phyloP scores from a whole-genome alignment of 208 protist species.

The Vickermania ingenoplastis region DNA sequence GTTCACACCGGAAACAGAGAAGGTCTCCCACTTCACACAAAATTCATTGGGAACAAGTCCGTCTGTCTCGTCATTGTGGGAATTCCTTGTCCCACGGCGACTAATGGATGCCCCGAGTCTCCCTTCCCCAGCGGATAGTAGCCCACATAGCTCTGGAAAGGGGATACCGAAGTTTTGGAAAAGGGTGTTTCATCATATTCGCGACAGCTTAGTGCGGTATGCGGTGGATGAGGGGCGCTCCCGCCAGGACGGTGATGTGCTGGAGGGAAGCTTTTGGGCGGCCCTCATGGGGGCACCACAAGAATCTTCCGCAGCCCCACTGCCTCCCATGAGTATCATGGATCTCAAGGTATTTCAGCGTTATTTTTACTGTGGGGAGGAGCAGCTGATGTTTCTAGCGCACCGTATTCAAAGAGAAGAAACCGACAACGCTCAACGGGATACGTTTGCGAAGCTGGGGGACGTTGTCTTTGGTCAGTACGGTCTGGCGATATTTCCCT shows the following conservation, averaged over 20 bases:
- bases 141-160: too few species aligned
- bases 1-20: neutral
- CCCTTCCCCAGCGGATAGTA: neutral
- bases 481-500: slow-evolving; percentile 17
- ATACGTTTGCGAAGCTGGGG: slow-evolving; percentile 21
- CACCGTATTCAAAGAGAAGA: slow-evolving; percentile 15
- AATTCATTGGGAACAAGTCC: neutral
- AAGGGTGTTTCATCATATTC: neutral
- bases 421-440: slow-evolving; percentile 13
- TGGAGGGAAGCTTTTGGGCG: neutral
- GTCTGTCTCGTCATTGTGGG: neutral
- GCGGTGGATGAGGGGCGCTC: neutral
- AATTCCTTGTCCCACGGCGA: neutral
- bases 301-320: too few species aligned
- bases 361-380: slow-evolving; percentile 37
- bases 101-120: neutral
- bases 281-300: neutral
- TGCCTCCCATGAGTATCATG: slow-evolving; percentile 14
- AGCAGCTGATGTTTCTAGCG: slow-evolving; percentile 25
- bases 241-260: neutral
- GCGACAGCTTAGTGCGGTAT: neutral
- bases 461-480: slow-evolving; percentile 27
- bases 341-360: slow-evolving; percentile 23
- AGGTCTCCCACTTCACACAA: neutral
- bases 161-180: neutral